Evolutionary conservation across 2,329 filamentous ascomycete genomes (phyloP), one percentile per base, ranked within the genome.

Genomic region (Helicocarpus griseus): DNA sequence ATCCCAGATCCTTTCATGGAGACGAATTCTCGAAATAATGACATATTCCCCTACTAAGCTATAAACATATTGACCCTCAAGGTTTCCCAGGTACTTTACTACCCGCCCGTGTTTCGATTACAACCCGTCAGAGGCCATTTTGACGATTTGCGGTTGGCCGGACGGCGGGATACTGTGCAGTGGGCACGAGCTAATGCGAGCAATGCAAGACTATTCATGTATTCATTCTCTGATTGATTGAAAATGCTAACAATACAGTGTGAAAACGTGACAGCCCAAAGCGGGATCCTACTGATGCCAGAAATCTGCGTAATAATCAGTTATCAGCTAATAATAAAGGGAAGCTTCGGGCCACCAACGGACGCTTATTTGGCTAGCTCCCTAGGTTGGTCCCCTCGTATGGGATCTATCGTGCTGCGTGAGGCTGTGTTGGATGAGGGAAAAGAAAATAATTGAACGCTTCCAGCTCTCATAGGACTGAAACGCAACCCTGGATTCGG

Each of bases 381-480:
- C 21, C 19, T 35, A n/a, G 2, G 5, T 24, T 13, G 8, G 7
- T 14, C 43, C 28, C 43, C 43, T 46, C 43, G 43, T 46, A 33
- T 31, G 26, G 14, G 2, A 44, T 19, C 21, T 29, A n/a, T 28
- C 28, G 26, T 26, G 14, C 29, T 31, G 41, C 8, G 31, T 19
- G 44, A 47, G 44, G 44, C 44, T 47, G 44, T 47, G 44, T 47
- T 47, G 2, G 28, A 14, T 28, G 13, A n/a, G n/a, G n/a, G 31
- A 35, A 14, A 35, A 14, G 11, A 33, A 46, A 35, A 22, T 21
- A n/a, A 35, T 24, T 28, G 26, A 36, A 36, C 31, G 17, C 13
- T 11, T 36, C 14, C 31, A 14, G 19, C 29, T 46, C 17, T n/a
- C 8, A 5, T n/a, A 11, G 9, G 29, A 35, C n/a, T 5, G 22